Base-by-base conservation (phyloP, 2,329 filamentous ascomycete species). In the Dendrostoma leiphaemia region DNA sequence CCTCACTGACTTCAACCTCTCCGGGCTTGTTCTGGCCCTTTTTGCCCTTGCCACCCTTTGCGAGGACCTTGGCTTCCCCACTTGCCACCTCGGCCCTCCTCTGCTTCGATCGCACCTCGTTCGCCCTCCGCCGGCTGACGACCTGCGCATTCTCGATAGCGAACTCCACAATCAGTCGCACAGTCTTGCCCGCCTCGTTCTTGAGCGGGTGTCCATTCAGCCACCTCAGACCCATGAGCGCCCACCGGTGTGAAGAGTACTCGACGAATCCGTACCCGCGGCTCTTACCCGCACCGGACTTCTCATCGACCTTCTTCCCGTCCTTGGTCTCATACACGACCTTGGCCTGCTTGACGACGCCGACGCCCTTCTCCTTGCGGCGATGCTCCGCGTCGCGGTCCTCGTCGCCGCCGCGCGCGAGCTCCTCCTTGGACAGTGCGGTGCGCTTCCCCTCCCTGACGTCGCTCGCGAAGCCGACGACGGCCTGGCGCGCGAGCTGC, bases 121-220 rank as follows among this genome's bases (percentile, higher is more conserved):
- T 76, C 58, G 86, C 83, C 57, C 78, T 82, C 51, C 95, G 82
- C 60, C 94, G 81, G 61, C 86, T 82, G n/a, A 99, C 88, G 1
- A 99, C 94, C 65, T 97, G 92, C 1, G 91, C 92, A 64, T 99
- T 99, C 73, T 99, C 94, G 68, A 99, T 96, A 19, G 94, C 91
- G 68, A 99, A 99, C 70, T 99, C 95, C 34, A 93, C 93, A 66
- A 99, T 91, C 48, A 99, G 74, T 12, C 94, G 82, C 71, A 94
- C 92, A 68, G 91, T 93, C 73, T 88, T 90, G 60, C 94, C 91
- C 50, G 81, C 72, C 23, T 76, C 72, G 59, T 80, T 82, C 64
- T 80, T 76, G 17, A 84, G 63, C 29, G 82, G 74, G 56, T 82
- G 86, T 1, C 93, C 92, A 68, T 99, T 99, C 54, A 99, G 79